These are phyloP conservation scores for Colletotrichum paranaense DNA, from an alignment of 2,329 filamentous ascomycete genomes.

Conservation along the genomic window DNA sequence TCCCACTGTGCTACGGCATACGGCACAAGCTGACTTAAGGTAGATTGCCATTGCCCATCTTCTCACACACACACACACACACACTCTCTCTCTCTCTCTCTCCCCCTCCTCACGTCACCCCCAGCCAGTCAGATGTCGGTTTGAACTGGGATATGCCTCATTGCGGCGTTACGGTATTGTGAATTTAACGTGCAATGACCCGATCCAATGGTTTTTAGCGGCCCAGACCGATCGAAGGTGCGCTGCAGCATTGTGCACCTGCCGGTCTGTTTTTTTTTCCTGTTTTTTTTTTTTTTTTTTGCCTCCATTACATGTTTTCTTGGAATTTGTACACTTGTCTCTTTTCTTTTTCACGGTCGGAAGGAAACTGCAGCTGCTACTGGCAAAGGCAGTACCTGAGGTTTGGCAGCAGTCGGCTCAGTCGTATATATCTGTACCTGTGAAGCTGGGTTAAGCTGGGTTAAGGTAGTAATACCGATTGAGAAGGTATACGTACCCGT, in stretches of 20 bases:
- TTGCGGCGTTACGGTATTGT: neutral
- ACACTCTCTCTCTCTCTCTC: neutral
- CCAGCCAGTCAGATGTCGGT: slow-evolving; percentile 1
- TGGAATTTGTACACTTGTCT: neutral
- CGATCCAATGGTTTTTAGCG: slow-evolving; percentile 29
- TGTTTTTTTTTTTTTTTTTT: neutral
- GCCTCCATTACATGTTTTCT: neutral
- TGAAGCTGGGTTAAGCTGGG: neutral
- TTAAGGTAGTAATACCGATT: neutral
- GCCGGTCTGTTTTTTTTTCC: neutral
- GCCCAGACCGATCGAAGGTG: slow-evolving; percentile 31
- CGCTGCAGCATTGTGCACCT: neutral
- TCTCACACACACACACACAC: neutral
- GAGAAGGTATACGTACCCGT: neutral
- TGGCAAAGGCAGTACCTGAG: too few relatives aligned
- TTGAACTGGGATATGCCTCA: slow-evolving; percentile 14
- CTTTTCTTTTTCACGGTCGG: neutral
- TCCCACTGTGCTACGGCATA: neutral
- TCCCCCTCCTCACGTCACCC: neutral
- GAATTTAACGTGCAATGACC: slow-evolving; percentile 32
- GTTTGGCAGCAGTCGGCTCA: neutral
- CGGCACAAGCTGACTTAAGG: neutral
- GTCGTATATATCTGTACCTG: neutral
- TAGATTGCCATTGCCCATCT: neutral
- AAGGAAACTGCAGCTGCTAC: neutral